Base-by-base conservation (phyloP, 768 basidiomycete genomes). In the Filobasidium floriforme region DNA sequence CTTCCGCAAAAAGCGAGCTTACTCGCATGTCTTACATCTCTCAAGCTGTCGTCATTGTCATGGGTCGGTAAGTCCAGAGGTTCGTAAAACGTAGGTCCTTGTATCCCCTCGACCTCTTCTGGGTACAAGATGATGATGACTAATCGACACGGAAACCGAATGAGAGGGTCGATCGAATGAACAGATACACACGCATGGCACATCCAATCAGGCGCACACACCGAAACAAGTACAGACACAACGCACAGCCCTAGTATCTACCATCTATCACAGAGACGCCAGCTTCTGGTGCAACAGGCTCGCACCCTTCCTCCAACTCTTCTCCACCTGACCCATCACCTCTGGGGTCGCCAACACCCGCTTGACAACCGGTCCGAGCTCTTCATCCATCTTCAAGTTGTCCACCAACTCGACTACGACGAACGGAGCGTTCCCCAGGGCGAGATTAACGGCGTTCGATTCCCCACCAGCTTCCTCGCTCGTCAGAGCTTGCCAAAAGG, bases 251-350 rank as follows among this genome's bases (percentile, higher is more conserved):
- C 43, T 10, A 44, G 19, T 44, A 44, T 44, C 10, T 19, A 49
- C 22, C 12, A 49, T 49, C 15, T 22, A 49, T 28, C 24, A 57
- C 54, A 57, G 26, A 24, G 54, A 57, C 15, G 29, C 26, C 54
- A 57, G 24, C 54, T 57, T 57, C 72, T 87, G 87, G 68, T 87
- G 66, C 40, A 93, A 77, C n/a, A 90, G 81, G 41, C 82, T 82
- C 71, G 83, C 85, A 12, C 91, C 91, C 80, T 88, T 90, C 26
- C 81, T 84, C 59, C 83, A 83, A 44, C 85, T 82, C 19, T 73
- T 77, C 75, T 83, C 81, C 22, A 91, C 77, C 61, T 76, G 76
- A 69, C 81, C 79, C 69, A 80, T 74, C 29, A 84, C 82, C 3
- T 81, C 80, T 22, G 77, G 70, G 14, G 24, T 79, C 78, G 12